Evolutionary conservation across 139 green algal genomes (phyloP).

Genomic region (Mesostigma viride): DNA sequence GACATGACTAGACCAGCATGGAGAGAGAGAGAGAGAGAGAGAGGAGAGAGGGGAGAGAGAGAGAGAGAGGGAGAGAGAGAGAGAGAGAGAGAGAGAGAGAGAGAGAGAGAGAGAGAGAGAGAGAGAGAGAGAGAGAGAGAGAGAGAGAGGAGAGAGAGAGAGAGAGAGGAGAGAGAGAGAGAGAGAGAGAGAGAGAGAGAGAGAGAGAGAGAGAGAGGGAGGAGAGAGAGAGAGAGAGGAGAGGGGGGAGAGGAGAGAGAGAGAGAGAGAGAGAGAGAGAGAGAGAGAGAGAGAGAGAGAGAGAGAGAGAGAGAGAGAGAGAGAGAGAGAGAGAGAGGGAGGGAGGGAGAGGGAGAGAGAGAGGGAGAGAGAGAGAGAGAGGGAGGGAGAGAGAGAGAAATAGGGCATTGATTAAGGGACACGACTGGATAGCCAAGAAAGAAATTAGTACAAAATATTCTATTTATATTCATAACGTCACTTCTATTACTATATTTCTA

Average conservation of each 20-base stretch:
- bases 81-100: background rate
- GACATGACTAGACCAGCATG: no score
- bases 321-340: conserved; percentile 12
- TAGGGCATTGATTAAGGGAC: conserved; percentile 4
- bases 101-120: background rate
- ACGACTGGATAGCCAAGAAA: no score
- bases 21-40: no score
- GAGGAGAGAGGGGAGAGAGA: no score
- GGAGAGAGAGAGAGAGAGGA: background rate
- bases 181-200: background rate
- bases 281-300: background rate
- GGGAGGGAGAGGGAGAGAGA: no score
- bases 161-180: background rate
- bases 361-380: no score
- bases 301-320: conserved; percentile 3
- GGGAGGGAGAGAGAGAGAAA: no score
- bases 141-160: background rate
- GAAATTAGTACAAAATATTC: no score
- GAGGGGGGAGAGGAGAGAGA: conserved; percentile 3
- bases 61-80: no score
- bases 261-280: conserved; percentile 3
- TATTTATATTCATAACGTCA: no score
- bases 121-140: background rate
- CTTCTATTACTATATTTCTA: no score
- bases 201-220: background rate